These are phyloP conservation scores for Fusarium agapanthi DNA, from an alignment of 2,329 filamentous ascomycete species.

Conservation along the genomic window DNA sequence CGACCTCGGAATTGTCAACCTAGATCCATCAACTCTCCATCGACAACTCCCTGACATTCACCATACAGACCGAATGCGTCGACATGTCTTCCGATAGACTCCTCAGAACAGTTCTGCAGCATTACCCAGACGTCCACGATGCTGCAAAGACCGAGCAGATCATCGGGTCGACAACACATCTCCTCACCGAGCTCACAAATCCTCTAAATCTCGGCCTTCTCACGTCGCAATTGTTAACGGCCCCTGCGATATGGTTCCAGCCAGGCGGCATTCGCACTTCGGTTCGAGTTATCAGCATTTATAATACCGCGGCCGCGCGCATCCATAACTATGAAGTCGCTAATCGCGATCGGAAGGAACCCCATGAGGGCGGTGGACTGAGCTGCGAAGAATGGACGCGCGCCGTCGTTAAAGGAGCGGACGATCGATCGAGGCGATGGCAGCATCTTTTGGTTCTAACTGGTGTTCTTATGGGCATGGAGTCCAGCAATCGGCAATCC, in stretches of 20 bases:
- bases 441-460: conserved; percentile 84
- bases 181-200: conserved; percentile 76
- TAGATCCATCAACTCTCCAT: conserved; percentile 7
- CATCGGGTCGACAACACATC: conserved; percentile 71
- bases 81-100: conserved; percentile 73
- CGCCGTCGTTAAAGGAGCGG: conserved; percentile 65
- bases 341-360: conserved; percentile 43
- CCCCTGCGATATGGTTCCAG: conserved; percentile 74
- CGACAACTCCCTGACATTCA: background rate
- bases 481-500: conserved; percentile 68
- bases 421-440: conserved; percentile 74
- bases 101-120: conserved; percentile 71
- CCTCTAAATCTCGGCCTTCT: conserved; percentile 78
- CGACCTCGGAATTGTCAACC: conserved; percentile 22
- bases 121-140: conserved; percentile 64
- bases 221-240: conserved; percentile 75
- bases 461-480: conserved; percentile 81
- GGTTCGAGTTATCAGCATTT: conserved; percentile 74
- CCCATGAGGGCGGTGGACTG: conserved; percentile 54
- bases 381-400: conserved; percentile 63
- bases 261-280: conserved; percentile 69
- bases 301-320: conserved; percentile 70
- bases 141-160: conserved; percentile 62
- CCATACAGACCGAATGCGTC: conserved; percentile 14
- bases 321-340: conserved; percentile 60